Percentiles rank a stretch among this genome's conserved stretches.
These are phyloP conservation scores for Onygenales sp. DNA, from an alignment of 2,329 filamentous ascomycete genomes.

Conservation along the genomic window DNA sequence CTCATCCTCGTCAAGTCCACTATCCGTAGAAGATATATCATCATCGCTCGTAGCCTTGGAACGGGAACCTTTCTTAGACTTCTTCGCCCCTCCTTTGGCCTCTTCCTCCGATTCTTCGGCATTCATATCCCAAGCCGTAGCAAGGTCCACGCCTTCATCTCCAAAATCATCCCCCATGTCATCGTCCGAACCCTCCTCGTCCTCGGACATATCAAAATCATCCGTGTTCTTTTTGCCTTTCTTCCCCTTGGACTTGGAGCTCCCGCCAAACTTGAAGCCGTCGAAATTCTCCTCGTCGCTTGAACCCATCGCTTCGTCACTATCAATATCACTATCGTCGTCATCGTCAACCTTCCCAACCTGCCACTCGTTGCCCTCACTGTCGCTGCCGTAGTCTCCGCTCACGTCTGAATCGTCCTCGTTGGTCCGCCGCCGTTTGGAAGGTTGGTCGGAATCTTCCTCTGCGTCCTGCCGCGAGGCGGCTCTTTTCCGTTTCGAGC, in stretches of 20 bases:
- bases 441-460: constrained; percentile 12
- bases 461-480: constrained; percentile 33
- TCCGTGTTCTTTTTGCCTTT: constrained; percentile 29
- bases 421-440: constrained; percentile 36
- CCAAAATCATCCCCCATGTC: constrained; percentile 55
- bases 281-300: constrained; percentile 82
- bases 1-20: constrained; percentile 30
- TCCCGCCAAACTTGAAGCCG: constrained; percentile 60
- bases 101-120: constrained; percentile 40
- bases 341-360: constrained; percentile 61
- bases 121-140: constrained; percentile 51
- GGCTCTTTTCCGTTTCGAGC: constrained; percentile 29
- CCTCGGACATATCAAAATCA: constrained; percentile 36
- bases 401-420: constrained; percentile 37
- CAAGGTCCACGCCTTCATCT: constrained; percentile 54
- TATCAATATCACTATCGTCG: constrained; percentile 60
- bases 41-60: constrained; percentile 25
- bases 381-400: constrained; percentile 69
- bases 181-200: constrained; percentile 26
- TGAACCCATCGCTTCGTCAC: constrained; percentile 76
- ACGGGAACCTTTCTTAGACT: constrained; percentile 12
- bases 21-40: constrained; percentile 38
- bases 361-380: constrained; percentile 76
- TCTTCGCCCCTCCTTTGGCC: constrained; percentile 24
- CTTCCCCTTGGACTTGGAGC: constrained; percentile 34